These are phyloP conservation scores for Mucor plumbeus DNA, from an alignment of 371 early-diverging fungal genomes.

Conservation along the genomic window DNA sequence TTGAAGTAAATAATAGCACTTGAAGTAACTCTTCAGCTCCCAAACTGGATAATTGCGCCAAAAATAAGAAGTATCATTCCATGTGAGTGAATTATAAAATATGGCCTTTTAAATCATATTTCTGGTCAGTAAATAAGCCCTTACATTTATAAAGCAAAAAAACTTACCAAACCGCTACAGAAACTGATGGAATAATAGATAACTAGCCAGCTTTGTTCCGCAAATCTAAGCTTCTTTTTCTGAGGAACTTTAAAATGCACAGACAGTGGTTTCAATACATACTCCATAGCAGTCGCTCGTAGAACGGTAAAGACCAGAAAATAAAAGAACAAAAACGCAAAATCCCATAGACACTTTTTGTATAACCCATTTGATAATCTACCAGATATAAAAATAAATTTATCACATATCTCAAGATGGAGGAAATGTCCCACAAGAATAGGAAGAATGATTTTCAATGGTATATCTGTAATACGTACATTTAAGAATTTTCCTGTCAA, in stretches of 20 bases:
- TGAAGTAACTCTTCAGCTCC: slow-evolving; percentile 60
- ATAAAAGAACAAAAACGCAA: slow-evolving; percentile 64
- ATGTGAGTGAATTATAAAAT: slow-evolving; percentile 62
- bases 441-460: slow-evolving; percentile 9
- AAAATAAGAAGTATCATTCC: slow-evolving; percentile 68
- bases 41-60: slow-evolving; percentile 71
- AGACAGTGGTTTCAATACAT: slow-evolving; percentile 63
- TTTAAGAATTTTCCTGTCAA: not conserved
- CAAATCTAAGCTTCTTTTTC: slow-evolving; percentile 65
- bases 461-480: not conserved
- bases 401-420: slow-evolving; percentile 38
- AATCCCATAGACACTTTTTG: slow-evolving; percentile 60
- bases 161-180: slow-evolving; percentile 58
- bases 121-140: not conserved
- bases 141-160: not conserved
- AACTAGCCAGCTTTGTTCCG: slow-evolving; percentile 73
- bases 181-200: slow-evolving; percentile 61
- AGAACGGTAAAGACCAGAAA: slow-evolving; percentile 67
- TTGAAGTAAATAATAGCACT: slow-evolving; percentile 74
- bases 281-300: slow-evolving; percentile 59
- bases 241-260: slow-evolving; percentile 38
- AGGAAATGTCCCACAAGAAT: slow-evolving; percentile 36
- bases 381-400: slow-evolving; percentile 56
- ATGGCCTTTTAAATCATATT: not conserved
- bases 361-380: slow-evolving; percentile 46